Percentiles rank a stretch among this genome's conserved stretches.
Conservation (phyloP, 2,329 filamentous ascomycete genomes). For the Paecilomyces variotii region DNA sequence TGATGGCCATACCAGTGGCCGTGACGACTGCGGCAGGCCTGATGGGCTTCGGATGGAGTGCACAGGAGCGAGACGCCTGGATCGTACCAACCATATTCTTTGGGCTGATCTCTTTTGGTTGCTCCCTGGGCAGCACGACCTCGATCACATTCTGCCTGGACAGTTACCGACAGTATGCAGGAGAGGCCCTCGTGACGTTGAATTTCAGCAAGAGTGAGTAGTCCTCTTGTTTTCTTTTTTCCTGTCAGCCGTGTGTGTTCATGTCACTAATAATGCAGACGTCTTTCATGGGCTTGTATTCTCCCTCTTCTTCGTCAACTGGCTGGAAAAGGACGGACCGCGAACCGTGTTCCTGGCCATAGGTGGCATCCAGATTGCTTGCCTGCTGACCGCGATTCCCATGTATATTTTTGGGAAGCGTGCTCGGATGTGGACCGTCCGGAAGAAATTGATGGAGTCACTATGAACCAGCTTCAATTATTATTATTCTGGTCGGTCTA, state of each 20-base stretch:
- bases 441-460: conserved; percentile 79
- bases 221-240: background rate
- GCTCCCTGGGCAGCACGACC: conserved; percentile 80
- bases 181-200: conserved; percentile 85
- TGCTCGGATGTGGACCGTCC: conserved; percentile 86
- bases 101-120: conserved; percentile 84
- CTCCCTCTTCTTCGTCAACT: conserved; percentile 76
- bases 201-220: conserved; percentile 79
- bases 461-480: conserved; percentile 35
- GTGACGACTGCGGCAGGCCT: conserved; percentile 74
- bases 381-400: conserved; percentile 68
- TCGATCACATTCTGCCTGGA: conserved; percentile 92
- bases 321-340: conserved; percentile 68
- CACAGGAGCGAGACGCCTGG: conserved; percentile 65
- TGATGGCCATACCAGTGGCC: conserved; percentile 77
- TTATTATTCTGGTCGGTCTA: background rate
- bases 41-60: conserved; percentile 96
- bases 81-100: conserved; percentile 94
- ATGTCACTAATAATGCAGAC: conserved; percentile 37
- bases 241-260: background rate
- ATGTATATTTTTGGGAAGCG: conserved; percentile 94
- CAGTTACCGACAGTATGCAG: conserved; percentile 85
- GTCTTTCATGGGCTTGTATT: conserved; percentile 86
- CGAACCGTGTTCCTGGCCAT: conserved; percentile 74
- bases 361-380: conserved; percentile 74